Conservation (phyloP, 345 rosid species). For the Melaleuca quinquenervia region DNA sequence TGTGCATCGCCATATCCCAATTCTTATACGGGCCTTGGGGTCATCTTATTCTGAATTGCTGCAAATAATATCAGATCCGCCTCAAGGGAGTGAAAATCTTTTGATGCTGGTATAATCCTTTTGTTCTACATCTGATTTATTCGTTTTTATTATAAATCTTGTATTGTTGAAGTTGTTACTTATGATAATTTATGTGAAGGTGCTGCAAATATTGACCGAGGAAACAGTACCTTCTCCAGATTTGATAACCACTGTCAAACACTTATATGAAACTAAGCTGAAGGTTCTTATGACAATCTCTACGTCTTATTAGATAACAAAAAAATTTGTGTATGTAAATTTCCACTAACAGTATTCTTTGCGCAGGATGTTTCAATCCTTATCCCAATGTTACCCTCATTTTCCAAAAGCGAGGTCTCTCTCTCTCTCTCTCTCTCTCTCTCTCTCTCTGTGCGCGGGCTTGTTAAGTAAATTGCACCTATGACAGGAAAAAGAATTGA, state of each 20-base stretch:
- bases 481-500: neutral
- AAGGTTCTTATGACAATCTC: constrained; percentile 37
- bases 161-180: constrained; percentile 12
- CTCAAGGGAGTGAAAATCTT: constrained; percentile 96
- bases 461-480: neutral
- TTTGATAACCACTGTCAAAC: constrained; percentile 81
- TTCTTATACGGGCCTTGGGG: constrained; percentile 74
- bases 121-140: neutral
- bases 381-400: constrained; percentile 88
- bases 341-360: constrained; percentile 5
- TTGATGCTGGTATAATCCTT: constrained; percentile 54
- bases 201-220: constrained; percentile 87
- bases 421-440: neutral
- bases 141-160: neutral
- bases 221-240: constrained; percentile 64
- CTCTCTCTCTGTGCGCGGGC: neutral
- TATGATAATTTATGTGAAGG: constrained; percentile 28
- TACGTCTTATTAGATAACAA: neutral
- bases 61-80: constrained; percentile 80
- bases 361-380: constrained; percentile 92
- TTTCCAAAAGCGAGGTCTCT: constrained; percentile 82
- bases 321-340: neutral
- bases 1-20: constrained; percentile 85
- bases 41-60: constrained; percentile 74
- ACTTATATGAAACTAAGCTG: constrained; percentile 83